Base-by-base conservation (phyloP, 345 rosid genomes). In the Schrenkiella parvula region DNA sequence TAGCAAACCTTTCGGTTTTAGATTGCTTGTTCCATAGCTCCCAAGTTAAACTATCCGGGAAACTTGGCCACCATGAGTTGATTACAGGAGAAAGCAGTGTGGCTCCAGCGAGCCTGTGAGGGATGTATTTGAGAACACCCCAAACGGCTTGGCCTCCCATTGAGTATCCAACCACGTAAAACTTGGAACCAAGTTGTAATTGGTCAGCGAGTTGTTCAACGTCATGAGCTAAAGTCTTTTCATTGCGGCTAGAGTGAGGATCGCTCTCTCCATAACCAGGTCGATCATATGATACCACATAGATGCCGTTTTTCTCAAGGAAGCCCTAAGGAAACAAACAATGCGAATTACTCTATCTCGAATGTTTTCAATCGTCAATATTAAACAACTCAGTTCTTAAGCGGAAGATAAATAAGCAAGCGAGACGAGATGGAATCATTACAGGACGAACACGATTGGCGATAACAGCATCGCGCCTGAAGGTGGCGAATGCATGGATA, bases 171-270 rank as follows among this genome's bases (percentile, higher is more conserved):
- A 77, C 54, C 47, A 93, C 84, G 44, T 87, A 84, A 72, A 90
- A 93, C 29, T 78, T 91, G 2, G 89, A 56, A 19, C 98, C 96
- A 57, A 93, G 75, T 71, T 90, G 82, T 83, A 93, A 70, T 63
- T 83, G 84, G 74, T 93, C 96, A n/a, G 92, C 97, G 18, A 93
- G 82, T 77, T 90, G 91, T 80, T 91, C 86, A 67, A 89, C 76
- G 71, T 91, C 96, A 59, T 73, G 72, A 43, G 97, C 98, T 74
- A 87, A 91, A 58, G 80, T 89, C 76, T 80, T 89, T 76, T 90
- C 96, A 0, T 42, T 61, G 14, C 80, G 80, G 12, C 14, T 2
- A 1, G 72, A 39, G 3, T 71, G 61, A 47, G 76, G 77, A 48
- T 77, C 77, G 35, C 77, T 77, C 47, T 77, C 77, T 57, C 80